These are phyloP conservation scores for Knoxia roxburghii DNA, from an alignment of 257 asterid genomes.

Conservation along the genomic window DNA sequence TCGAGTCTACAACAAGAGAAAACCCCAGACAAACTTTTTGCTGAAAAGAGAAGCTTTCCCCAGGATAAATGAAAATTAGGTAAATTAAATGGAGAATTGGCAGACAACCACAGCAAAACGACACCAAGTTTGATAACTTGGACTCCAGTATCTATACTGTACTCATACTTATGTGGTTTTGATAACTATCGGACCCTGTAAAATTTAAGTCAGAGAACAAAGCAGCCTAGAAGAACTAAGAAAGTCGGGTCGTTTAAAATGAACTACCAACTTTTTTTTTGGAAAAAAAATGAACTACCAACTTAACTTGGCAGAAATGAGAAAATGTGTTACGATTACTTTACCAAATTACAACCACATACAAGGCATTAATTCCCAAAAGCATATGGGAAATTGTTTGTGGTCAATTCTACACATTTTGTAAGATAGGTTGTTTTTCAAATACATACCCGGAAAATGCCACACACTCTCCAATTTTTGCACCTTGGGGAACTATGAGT, in stretches of 20 bases:
- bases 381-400: background rate
- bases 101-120: background rate
- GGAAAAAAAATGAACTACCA: too few species aligned
- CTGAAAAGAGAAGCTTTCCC: background rate
- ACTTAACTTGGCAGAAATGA: background rate
- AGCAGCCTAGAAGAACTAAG: background rate
- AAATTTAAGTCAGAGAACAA: too few species aligned
- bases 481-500: constrained; percentile 74
- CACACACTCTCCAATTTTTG: constrained; percentile 69
- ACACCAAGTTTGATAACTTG: background rate
- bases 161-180: background rate
- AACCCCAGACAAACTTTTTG: background rate
- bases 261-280: too few species aligned
- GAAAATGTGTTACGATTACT: background rate
- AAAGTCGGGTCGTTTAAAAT: background rate
- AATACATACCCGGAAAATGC: constrained; percentile 62
- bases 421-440: constrained; percentile 4
- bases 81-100: background rate
- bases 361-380: background rate
- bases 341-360: background rate
- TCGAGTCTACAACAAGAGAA: background rate
- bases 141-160: background rate
- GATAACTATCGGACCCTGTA: background rate
- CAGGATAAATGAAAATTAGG: background rate
- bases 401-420: background rate